These are phyloP conservation scores for Trypanosoma congolense DNA, from an alignment of 208 protist genomes.

Conservation along the genomic window DNA sequence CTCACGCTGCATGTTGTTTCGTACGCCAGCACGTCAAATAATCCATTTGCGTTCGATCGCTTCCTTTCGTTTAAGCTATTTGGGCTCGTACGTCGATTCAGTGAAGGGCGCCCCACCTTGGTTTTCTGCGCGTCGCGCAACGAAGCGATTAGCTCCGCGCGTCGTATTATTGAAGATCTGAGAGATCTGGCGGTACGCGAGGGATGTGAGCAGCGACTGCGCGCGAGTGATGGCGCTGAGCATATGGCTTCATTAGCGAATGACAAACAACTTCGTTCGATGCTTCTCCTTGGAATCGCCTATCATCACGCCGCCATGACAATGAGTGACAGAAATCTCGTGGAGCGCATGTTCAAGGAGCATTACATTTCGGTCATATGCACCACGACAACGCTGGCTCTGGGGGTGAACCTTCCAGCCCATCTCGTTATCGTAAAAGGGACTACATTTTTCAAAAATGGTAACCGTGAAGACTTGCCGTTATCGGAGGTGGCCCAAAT, in stretches of 20 bases:
- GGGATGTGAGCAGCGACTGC: conserved; percentile 24
- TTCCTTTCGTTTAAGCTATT: conserved; percentile 90
- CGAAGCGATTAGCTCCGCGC: conserved; percentile 58
- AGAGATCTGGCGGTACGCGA: conserved; percentile 30
- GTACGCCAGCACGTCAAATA: conserved; percentile 62
- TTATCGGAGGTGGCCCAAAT: conserved; percentile 99
- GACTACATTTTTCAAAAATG: conserved; percentile 97
- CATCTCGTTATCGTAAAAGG: conserved; percentile 95
- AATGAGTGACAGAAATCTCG: conserved; percentile 55
- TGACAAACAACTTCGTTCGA: conserved; percentile 67
- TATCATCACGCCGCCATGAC: conserved; percentile 88
- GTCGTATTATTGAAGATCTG: conserved; percentile 54
- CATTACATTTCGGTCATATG: conserved; percentile 84
- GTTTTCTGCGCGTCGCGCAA: conserved; percentile 90
- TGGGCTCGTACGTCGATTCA: conserved; percentile 63
- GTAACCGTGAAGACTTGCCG: conserved; percentile 90
- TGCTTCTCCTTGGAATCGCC: conserved; percentile 68
- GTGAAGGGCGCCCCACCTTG: conserved; percentile 70
- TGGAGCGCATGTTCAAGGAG: conserved; percentile 85
- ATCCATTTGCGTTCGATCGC: conserved; percentile 87
- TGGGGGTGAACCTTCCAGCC: conserved; percentile 92
- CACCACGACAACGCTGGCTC: conserved; percentile 89
- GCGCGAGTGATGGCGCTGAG: conserved; percentile 34
- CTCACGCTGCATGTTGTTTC: conserved; percentile 68
- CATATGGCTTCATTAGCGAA: conserved; percentile 28